Conservation (phyloP, 805 yeast species). For the Lachancea nothofagi region DNA sequence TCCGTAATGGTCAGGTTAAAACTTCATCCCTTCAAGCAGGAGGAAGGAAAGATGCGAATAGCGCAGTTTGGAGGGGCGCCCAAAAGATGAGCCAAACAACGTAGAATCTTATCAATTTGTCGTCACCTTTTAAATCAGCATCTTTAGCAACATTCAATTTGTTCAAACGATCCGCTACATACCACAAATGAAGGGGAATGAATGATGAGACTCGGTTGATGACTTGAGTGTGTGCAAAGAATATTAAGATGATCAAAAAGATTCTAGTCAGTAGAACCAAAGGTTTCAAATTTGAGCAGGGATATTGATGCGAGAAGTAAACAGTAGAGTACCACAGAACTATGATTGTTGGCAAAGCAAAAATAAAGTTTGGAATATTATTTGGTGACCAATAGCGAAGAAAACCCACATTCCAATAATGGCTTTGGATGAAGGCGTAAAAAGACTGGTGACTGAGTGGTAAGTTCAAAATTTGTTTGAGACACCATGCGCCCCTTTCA, state of each 20-base stretch:
- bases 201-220: slow-evolving; percentile 74
- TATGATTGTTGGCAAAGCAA: slow-evolving; percentile 63
- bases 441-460: slow-evolving; percentile 37
- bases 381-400: slow-evolving; percentile 74
- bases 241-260: slow-evolving; percentile 46
- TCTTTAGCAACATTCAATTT: slow-evolving; percentile 18
- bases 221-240: slow-evolving; percentile 81
- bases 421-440: slow-evolving; percentile 62
- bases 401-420: slow-evolving; percentile 85
- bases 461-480: slow-evolving; percentile 27
- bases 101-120: slow-evolving; percentile 34
- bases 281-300: slow-evolving; percentile 36
- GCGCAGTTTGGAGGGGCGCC: slow-evolving; percentile 60
- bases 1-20: too few species aligned
- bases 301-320: slow-evolving; percentile 35
- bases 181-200: slow-evolving; percentile 74
- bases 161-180: slow-evolving; percentile 40
- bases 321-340: slow-evolving; percentile 40
- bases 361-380: slow-evolving; percentile 75
- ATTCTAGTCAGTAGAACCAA: slow-evolving; percentile 39
- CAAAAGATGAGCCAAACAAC: slow-evolving; percentile 52
- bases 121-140: slow-evolving; percentile 14
- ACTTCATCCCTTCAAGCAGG: slow-evolving; percentile 62
- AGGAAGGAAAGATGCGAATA: slow-evolving; percentile 81
- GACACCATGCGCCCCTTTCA: slow-evolving; percentile 74